Evolutionary conservation across 176 grass and related monocot species (phyloP), one percentile per base, ranked within the genome.

Genomic region (Avena sativa): DNA sequence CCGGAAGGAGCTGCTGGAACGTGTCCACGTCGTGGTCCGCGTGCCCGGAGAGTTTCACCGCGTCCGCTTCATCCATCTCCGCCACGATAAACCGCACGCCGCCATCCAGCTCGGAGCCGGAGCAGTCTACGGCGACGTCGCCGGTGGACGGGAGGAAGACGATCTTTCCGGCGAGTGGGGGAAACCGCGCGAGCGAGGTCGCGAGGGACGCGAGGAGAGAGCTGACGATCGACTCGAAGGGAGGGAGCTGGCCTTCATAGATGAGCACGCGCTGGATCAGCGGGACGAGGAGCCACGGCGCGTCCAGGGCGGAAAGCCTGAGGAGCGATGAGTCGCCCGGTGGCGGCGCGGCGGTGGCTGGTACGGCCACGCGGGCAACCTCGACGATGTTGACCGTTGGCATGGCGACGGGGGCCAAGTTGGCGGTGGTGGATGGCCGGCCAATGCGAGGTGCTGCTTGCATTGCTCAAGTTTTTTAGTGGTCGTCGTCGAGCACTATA

Each of bases 91-190:
- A 65, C 23, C 62, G 23, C 11, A 65, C 62, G 25, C 62, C 62
- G 25, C 62, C 25, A 6, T 26, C 25, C 62, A 65, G 25, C 25
- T 30, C 62, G 9, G 2, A 9, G 10, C 1, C 15, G 20, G 77
- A 21, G 86, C 74, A 91, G 74, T 92, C 87, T 44, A 92, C 47
- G 32, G 88, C 81, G 3, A 71, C 52, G 58, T 80, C 84, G 49
- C 77, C 74, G 0, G 87, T 52, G 61, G 61, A 63, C 23, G 61
- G 62, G 25, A 65, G 25, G 62, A 65, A 65, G 62, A 65, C 25
- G 62, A 91, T 25, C 66, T 43, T 21, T 4, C 86, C 81, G 2
- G 76, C 67, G 36, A 92, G 80, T 6, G 84, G 52, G 2, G 46
- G 69, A 38, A 90, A 89, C 48, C 80, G 77, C 61, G 56, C 46